These are phyloP conservation scores for Termitomyces sp. DNA, from an alignment of 768 basidiomycete genomes.

Conservation along the genomic window DNA sequence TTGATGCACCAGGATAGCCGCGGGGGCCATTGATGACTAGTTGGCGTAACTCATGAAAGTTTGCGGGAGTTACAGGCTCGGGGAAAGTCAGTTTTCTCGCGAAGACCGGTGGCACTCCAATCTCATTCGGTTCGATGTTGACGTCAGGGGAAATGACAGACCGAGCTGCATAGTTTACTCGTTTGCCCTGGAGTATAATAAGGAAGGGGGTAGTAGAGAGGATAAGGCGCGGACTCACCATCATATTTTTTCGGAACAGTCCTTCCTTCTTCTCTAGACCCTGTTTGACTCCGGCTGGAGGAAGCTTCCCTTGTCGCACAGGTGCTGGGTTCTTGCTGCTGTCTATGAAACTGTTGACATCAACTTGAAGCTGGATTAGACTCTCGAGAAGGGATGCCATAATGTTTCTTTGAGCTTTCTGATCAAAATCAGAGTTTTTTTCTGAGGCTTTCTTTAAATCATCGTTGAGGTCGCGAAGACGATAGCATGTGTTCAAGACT, in stretches of 20 bases:
- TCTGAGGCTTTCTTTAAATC: conserved; percentile 58
- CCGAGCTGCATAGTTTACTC: conserved; percentile 98
- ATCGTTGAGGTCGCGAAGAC: conserved; percentile 71
- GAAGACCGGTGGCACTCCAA: conserved; percentile 96
- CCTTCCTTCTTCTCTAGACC: conserved; percentile 98
- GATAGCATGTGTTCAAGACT: conserved; percentile 77
- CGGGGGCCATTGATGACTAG: conserved; percentile 89
- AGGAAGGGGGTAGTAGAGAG: background rate
- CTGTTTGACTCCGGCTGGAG: conserved; percentile 94
- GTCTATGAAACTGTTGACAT: conserved; percentile 97
- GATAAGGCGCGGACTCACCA: conserved; percentile 53
- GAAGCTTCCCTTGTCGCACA: conserved; percentile 83
- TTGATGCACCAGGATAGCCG: conserved; percentile 87
- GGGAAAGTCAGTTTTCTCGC: conserved; percentile 96
- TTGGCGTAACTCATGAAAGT: conserved; percentile 84
- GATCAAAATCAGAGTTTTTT: conserved; percentile 55
- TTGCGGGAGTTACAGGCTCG: conserved; percentile 91
- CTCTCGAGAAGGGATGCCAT: conserved; percentile 73
- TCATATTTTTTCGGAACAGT: conserved; percentile 97
- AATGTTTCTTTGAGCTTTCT: conserved; percentile 46
- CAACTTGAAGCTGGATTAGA: conserved; percentile 86
- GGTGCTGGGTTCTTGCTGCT: conserved; percentile 90
- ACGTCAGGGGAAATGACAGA: conserved; percentile 99
- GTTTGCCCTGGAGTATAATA: conserved; percentile 72
- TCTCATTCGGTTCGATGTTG: conserved; percentile 98